Percentiles rank a stretch among this genome's conserved stretches.
Evolutionary conservation across 768 basidiomycete species (phyloP).

Genomic region (Mycena albidolilacea): DNA sequence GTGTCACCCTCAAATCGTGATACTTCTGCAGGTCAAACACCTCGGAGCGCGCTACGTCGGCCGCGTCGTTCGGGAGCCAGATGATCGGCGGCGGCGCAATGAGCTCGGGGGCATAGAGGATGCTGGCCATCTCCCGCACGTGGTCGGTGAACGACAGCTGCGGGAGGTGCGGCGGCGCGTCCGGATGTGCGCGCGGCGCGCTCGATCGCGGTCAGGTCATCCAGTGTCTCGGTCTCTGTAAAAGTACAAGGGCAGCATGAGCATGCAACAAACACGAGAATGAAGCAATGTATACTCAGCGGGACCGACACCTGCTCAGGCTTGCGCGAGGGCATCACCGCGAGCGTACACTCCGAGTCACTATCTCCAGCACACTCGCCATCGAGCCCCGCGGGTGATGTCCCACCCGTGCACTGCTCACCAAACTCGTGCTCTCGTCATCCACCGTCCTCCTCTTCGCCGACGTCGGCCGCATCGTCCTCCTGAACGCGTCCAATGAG

Average conservation of each 20-base stretch:
- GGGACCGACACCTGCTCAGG: constrained; percentile 74
- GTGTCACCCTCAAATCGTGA: constrained; percentile 77
- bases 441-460: constrained; percentile 52
- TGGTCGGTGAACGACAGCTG: constrained; percentile 80
- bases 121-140: constrained; percentile 81
- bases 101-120: constrained; percentile 87
- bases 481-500: constrained; percentile 68
- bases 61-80: constrained; percentile 87
- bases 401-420: constrained; percentile 57
- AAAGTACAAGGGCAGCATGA: constrained; percentile 22
- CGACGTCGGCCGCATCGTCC: constrained; percentile 56
- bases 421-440: constrained; percentile 67
- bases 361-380: constrained; percentile 88
- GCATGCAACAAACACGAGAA: constrained; percentile 15
- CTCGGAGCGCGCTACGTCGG: constrained; percentile 81
- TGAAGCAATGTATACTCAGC: constrained; percentile 64
- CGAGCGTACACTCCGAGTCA: constrained; percentile 75
- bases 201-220: constrained; percentile 86
- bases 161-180: constrained; percentile 81
- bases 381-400: constrained; percentile 75
- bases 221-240: constrained; percentile 80
- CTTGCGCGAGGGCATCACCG: constrained; percentile 76
- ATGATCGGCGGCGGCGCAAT: constrained; percentile 85
- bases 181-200: constrained; percentile 83
- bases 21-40: constrained; percentile 83